Evolutionary conservation across 108 stramenopile species (phyloP), one percentile per base, ranked within the genome.

Genomic region (Pseudonitzschia multistriata): DNA sequence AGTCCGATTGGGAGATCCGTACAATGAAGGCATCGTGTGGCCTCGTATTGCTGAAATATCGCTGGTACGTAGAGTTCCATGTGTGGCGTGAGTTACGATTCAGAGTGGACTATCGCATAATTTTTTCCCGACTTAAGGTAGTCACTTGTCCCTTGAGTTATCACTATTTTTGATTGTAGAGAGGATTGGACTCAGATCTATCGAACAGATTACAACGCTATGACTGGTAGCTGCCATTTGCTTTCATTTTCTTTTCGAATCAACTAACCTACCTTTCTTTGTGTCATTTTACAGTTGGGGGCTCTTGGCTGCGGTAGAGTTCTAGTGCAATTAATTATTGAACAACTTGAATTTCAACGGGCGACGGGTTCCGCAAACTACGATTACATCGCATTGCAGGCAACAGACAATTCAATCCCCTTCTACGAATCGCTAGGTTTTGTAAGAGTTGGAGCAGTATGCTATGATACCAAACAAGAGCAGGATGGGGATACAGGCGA

Each of bases 341-440:
- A 96, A 56, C 81, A 85, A 63, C 72, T 96, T 13, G 92, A 93
- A 69, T 60, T 82, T 35, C 67, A 82, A 63, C 78, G 71, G 36
- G 71, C 89, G 34, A 74, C 80, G 10, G 70, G 74, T 0, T 49
- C 73, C 50, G 78, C 75, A 47, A 89, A 94, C 48, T 96, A 94
- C 73, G 89, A 96, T 62, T 96, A 89, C 73, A 67, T 92, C 11
- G 89, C 88, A 3, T 62, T 96, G 63, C 93, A 94, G 71, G 93
- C 96, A 21, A 96, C 96, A 10, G 88, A 94, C 27, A 93, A 92
- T 56, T 90, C 92, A 5, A 88, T 96, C 59, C 81, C 88, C 17
- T 96, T 96, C 72, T 96, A 96, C 63, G 96, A 96, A 75, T 81
- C 83, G 4, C 74, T 90, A 60, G 96, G 93, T 0, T 96, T 96